phyloP scores from a whole-genome alignment of 2,329 filamentous ascomycete genomes.

The Lasiodiplodia gonubiensis region DNA sequence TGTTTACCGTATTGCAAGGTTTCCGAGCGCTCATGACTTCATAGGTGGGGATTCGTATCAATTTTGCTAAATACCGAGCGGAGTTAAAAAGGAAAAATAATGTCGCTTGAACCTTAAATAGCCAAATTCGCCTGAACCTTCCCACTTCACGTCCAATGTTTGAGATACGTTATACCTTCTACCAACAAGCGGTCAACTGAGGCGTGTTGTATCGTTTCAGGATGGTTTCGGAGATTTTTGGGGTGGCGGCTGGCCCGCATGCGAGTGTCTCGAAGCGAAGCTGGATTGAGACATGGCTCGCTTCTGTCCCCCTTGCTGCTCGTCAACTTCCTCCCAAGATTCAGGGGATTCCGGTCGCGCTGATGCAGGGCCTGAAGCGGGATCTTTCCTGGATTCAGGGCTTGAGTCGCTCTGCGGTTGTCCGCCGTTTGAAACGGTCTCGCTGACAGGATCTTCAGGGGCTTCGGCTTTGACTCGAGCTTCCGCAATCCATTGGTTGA shows the following conservation, averaged over 20 bases:
- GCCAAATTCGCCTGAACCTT: not conserved
- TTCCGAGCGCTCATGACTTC: not conserved
- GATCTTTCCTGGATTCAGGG: not conserved
- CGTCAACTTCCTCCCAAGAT: not conserved
- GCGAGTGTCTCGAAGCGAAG: not conserved
- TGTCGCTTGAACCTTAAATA: too few species aligned
- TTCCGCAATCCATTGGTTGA: slow-evolving; percentile 4
- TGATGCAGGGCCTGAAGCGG: not conserved
- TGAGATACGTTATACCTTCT: not conserved
- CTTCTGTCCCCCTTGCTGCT: not conserved
- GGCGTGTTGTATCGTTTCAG: not conserved
- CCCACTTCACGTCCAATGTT: not conserved
- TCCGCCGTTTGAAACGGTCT: not conserved
- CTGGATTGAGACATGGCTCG: not conserved
- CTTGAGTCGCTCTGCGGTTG: not conserved
- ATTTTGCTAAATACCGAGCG: not conserved
- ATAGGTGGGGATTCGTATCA: not conserved
- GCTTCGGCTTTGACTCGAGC: not conserved
- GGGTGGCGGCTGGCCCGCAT: not conserved
- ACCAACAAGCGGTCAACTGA: not conserved
- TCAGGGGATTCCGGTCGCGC: not conserved
- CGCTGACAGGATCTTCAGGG: not conserved
- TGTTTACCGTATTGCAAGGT: not conserved
- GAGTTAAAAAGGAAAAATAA: not conserved
- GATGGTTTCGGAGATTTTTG: slow-evolving; percentile 1